Conservation (phyloP, 441 rosid species). For the Adansonia grandidieri region DNA sequence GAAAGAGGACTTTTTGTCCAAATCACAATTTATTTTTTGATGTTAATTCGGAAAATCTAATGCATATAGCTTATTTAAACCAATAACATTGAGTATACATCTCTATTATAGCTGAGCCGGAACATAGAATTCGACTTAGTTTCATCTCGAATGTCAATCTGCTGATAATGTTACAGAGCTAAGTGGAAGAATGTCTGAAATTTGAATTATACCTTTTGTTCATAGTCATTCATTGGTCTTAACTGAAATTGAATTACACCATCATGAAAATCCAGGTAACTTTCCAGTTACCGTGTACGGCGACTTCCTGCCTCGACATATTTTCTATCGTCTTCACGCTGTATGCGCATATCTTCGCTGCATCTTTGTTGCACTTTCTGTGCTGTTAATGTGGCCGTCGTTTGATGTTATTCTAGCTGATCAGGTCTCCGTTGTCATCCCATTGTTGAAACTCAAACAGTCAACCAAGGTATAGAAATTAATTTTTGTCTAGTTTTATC, state of each 20-base stretch:
- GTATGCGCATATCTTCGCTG: conserved; percentile 83
- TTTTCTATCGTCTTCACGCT: conserved; percentile 70
- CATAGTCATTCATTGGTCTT: background rate
- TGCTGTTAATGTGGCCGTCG: conserved; percentile 71
- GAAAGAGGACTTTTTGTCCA: background rate
- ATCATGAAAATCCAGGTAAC: conserved; percentile 49
- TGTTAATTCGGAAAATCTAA: background rate
- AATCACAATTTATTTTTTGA: background rate
- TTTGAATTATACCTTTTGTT: background rate
- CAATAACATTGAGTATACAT: background rate
- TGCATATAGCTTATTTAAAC: conserved; percentile 6
- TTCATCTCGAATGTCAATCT: background rate
- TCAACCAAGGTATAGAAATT: conserved; percentile 62
- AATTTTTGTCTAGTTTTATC: conserved; percentile 14
- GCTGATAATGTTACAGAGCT: background rate
- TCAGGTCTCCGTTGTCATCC: conserved; percentile 85
- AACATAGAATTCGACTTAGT: background rate
- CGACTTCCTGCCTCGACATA: conserved; percentile 78
- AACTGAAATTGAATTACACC: conserved; percentile 10
- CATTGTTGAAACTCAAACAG: conserved; percentile 68
- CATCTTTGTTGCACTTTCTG: conserved; percentile 75
- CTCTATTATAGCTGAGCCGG: background rate
- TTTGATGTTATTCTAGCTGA: conserved; percentile 78
- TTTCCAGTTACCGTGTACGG: conserved; percentile 84
- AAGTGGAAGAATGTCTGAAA: background rate